These are phyloP conservation scores for Themeda triandra DNA, from an alignment of 176 grass and related monocot genomes.

Conservation along the genomic window DNA sequence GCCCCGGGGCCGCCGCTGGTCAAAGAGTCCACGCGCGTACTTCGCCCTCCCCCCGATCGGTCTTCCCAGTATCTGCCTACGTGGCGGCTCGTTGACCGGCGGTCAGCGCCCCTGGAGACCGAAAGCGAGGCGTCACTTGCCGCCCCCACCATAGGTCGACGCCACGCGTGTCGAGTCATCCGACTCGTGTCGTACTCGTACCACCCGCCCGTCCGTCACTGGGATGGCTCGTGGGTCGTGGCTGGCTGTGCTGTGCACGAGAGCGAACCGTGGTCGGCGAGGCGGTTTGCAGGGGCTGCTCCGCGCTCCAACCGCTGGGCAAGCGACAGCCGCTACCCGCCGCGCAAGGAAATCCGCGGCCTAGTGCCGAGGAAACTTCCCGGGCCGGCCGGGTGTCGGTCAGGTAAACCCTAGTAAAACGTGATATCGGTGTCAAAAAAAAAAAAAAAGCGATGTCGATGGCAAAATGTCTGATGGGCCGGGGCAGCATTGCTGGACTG, in stretches of 20 bases:
- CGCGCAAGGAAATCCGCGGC: background rate
- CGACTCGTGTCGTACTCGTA: background rate
- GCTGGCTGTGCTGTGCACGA: background rate
- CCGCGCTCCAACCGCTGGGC: background rate
- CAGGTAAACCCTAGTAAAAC: background rate
- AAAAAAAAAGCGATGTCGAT: background rate
- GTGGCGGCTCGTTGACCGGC: constrained; percentile 1
- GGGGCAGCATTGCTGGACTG: background rate
- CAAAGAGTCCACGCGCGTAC: constrained; percentile 23
- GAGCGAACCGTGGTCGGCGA: background rate
- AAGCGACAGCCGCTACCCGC: background rate
- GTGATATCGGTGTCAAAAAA: no score
- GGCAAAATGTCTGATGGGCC: background rate
- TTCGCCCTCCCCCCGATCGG: background rate
- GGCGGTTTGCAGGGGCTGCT: background rate
- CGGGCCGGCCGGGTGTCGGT: background rate
- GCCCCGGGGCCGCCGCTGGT: background rate
- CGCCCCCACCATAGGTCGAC: background rate
- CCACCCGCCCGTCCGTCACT: no score
- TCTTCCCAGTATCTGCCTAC: background rate
- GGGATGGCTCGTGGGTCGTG: no score
- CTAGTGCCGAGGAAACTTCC: background rate
- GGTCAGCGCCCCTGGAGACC: background rate
- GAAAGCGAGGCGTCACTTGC: background rate
- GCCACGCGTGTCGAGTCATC: background rate